Evolutionary conservation across 805 yeast genomes (phyloP).

Genomic region (Metschnikowia proteae): DNA sequence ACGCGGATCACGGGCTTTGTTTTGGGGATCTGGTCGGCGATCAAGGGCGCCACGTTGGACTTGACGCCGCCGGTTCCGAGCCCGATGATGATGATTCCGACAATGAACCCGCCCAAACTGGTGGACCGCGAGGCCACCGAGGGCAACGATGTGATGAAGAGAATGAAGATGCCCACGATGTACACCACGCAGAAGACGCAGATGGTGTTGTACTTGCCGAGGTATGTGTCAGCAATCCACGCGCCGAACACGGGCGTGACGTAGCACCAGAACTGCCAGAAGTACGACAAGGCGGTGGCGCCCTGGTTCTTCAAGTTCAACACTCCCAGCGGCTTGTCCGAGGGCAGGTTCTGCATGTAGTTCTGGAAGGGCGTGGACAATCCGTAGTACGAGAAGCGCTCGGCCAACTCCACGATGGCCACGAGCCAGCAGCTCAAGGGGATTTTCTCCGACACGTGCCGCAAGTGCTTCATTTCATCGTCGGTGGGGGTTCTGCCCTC

Average conservation of each 20-base stretch:
- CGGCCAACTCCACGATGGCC: constrained; percentile 73
- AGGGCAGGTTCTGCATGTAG: constrained; percentile 62
- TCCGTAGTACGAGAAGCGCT: constrained; percentile 80
- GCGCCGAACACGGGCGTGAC: constrained; percentile 78
- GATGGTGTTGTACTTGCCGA: constrained; percentile 71
- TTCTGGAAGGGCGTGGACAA: constrained; percentile 72
- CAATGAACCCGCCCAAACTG: constrained; percentile 60
- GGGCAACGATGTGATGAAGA: constrained; percentile 70
- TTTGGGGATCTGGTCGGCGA: constrained; percentile 52
- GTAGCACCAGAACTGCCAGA: constrained; percentile 81
- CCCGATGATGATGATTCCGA: constrained; percentile 59
- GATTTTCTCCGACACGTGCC: constrained; percentile 49
- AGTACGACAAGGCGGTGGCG: constrained; percentile 69
- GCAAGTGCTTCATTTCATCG: constrained; percentile 49
- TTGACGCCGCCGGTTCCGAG: constrained; percentile 81
- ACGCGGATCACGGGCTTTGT: constrained; percentile 37
- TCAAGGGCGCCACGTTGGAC: constrained; percentile 68
- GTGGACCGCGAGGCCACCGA: constrained; percentile 45
- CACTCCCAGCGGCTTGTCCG: constrained; percentile 46
- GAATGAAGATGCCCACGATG: constrained; percentile 56
- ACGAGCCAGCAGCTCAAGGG: constrained; percentile 60
- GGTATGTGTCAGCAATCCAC: constrained; percentile 66
- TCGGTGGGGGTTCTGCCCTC: constrained; percentile 48
- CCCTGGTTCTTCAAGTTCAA: constrained; percentile 56
- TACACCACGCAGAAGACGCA: constrained; percentile 57